Evolutionary conservation across 139 green algal genomes (phyloP).

Genomic region (Klebsormidium nitens): DNA sequence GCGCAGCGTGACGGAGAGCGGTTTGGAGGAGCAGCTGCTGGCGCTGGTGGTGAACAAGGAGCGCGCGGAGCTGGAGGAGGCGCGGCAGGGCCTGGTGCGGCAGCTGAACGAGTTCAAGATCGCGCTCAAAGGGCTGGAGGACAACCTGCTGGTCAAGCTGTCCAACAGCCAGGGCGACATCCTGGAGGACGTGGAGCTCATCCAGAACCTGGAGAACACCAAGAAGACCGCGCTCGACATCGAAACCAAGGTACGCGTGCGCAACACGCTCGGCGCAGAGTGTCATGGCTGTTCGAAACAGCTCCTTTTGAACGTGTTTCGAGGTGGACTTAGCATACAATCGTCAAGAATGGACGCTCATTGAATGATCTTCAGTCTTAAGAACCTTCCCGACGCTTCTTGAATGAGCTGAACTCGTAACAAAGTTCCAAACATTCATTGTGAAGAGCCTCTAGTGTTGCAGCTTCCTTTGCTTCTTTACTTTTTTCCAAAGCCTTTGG

Average conservation of each 20-base stretch:
- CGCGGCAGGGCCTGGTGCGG: constrained; percentile 53
- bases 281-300: too few relatives aligned
- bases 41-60: constrained; percentile 81
- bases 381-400: too few relatives aligned
- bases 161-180: constrained; percentile 82
- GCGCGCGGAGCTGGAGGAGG: constrained; percentile 71
- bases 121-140: constrained; percentile 76
- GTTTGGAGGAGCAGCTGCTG: constrained; percentile 86
- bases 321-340: too few relatives aligned
- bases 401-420: too few relatives aligned
- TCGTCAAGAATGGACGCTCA: too few relatives aligned
- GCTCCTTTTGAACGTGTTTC: too few relatives aligned
- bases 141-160: constrained; percentile 72
- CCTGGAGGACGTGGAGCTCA: constrained; percentile 82
- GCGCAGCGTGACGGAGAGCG: constrained; percentile 83
- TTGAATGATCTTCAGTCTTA: too few relatives aligned
- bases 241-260: constrained; percentile 72
- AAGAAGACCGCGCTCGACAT: constrained; percentile 80
- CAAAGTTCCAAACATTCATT: too few relatives aligned
- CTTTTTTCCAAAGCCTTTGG: too few relatives aligned
- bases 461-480: too few relatives aligned
- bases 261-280: too few relatives aligned
- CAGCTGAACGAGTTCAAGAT: constrained; percentile 81
- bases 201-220: constrained; percentile 87
- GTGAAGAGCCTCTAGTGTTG: too few relatives aligned